Evolutionary conservation across 257 asterid species (phyloP).

Genomic region (Echites panduratus): DNA sequence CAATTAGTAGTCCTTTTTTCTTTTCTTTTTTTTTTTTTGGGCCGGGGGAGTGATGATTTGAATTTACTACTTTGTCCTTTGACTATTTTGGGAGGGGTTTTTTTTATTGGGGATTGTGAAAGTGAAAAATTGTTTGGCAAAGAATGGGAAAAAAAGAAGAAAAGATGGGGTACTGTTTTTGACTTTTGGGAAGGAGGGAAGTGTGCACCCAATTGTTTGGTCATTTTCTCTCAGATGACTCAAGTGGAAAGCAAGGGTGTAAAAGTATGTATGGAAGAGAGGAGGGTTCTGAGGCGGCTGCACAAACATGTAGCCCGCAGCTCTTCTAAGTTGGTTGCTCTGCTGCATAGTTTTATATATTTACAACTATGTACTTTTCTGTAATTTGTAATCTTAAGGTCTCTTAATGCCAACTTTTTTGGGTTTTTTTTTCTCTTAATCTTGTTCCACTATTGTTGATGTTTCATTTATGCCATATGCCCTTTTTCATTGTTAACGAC

Average conservation of each 20-base stretch:
- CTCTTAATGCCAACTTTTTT: background rate
- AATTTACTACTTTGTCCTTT: background rate
- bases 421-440: background rate
- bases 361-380: background rate
- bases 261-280: background rate
- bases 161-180: slow-evolving; percentile 17
- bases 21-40: background rate
- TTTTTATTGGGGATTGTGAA: slow-evolving; percentile 28
- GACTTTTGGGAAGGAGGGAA: slow-evolving; percentile 7
- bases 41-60: too few relatives aligned
- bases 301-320: slow-evolving; percentile 82
- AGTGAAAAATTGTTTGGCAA: slow-evolving; percentile 8
- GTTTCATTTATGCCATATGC: too few relatives aligned
- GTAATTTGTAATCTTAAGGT: background rate
- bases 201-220: slow-evolving; percentile 7
- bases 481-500: too few relatives aligned
- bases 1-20: background rate
- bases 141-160: slow-evolving; percentile 15
- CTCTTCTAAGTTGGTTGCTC: slow-evolving; percentile 7
- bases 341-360: background rate
- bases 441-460: too few relatives aligned
- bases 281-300: slow-evolving; percentile 68
- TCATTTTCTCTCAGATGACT: slow-evolving; percentile 6
- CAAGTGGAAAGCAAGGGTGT: background rate
- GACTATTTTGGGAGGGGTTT: slow-evolving; percentile 17